Percentiles rank a stretch among this genome's conserved stretches.
Evolutionary conservation across 345 rosid genomes (phyloP).

Genomic region (Conringia planisiliqua): DNA sequence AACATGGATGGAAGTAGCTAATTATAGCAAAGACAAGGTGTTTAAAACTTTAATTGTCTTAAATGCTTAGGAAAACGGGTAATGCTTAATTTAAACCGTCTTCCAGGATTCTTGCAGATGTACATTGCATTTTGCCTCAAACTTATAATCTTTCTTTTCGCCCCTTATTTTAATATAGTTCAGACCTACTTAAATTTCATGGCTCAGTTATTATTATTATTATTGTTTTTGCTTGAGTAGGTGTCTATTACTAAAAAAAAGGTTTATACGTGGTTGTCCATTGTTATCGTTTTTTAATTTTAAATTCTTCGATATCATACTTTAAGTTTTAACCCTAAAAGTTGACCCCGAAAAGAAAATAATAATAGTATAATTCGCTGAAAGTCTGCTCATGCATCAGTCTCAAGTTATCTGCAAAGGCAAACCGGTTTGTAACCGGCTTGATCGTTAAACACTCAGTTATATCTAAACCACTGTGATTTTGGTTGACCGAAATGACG

Average conservation of each 20-base stretch:
- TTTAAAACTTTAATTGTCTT: conserved; percentile 3
- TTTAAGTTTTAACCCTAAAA: background rate
- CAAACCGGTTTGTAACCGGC: background rate
- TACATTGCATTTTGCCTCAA: conserved; percentile 34
- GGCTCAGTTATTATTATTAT: conserved; percentile 2
- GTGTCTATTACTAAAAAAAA: background rate
- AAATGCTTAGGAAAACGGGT: conserved; percentile 25
- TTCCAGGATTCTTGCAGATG: conserved; percentile 25
- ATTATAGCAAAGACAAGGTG: conserved; percentile 27
- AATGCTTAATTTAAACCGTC: conserved; percentile 7
- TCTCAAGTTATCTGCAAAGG: conserved; percentile 5
- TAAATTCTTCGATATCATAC: background rate
- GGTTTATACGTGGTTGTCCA: conserved; percentile 22
- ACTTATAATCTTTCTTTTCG: conserved; percentile 2
- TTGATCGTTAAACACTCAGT: background rate
- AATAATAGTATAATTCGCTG: background rate
- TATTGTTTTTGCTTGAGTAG: conserved; percentile 11
- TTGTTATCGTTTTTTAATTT: conserved; percentile 13
- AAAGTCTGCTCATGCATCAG: background rate
- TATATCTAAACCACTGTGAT: background rate
- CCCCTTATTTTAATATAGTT: background rate
- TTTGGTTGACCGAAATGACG: conserved; percentile 11
- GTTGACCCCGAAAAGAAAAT: conserved; percentile 2
- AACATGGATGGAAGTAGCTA: conserved; percentile 18
- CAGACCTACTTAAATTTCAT: background rate